phyloP scores from a whole-genome alignment of 2,329 filamentous ascomycete genomes.

The Aspergillus phoenicis region DNA sequence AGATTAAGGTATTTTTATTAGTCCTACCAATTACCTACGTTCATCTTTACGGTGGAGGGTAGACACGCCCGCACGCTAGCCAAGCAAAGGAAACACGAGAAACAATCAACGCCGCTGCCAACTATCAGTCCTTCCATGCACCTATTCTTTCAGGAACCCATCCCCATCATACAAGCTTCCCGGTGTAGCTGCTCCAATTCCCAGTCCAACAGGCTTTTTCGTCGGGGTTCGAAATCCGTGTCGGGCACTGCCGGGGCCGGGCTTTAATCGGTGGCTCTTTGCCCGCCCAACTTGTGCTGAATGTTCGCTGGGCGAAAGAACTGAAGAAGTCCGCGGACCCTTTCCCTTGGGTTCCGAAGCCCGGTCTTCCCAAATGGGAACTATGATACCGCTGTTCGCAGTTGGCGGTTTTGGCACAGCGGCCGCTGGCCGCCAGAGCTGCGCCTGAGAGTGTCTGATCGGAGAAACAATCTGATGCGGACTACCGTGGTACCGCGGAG shows the following conservation, averaged over 20 bases:
- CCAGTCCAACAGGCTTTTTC: slow-evolving; percentile 31
- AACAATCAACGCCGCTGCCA: background rate
- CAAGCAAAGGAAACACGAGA: slow-evolving; percentile 9
- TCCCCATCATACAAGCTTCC: slow-evolving; percentile 51
- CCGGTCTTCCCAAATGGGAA: slow-evolving; percentile 46
- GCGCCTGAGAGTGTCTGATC: background rate
- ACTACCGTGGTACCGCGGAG: background rate
- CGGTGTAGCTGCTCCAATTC: slow-evolving; percentile 41
- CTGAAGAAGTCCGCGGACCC: slow-evolving; percentile 15
- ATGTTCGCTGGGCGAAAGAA: slow-evolving; percentile 18
- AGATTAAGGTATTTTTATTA: slow-evolving; percentile 5
- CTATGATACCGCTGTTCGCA: slow-evolving; percentile 27
- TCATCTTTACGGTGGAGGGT: slow-evolving; percentile 21
- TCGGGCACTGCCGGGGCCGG: slow-evolving; percentile 14
- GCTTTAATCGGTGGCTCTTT: slow-evolving; percentile 3
- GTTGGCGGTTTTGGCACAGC: slow-evolving; percentile 15
- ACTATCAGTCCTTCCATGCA: background rate
- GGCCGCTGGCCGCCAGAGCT: slow-evolving; percentile 13
- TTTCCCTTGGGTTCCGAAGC: slow-evolving; percentile 20
- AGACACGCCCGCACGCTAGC: slow-evolving; percentile 7
- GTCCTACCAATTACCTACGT: slow-evolving; percentile 18
- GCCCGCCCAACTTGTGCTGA: background rate
- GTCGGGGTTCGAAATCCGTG: slow-evolving; percentile 32
- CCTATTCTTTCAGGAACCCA: slow-evolving; percentile 41
- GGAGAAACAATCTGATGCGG: background rate